A percentile compares a stretch with the other conserved stretches of the same genome.
phyloP scores from a whole-genome alignment of 2,329 filamentous ascomycete genomes.

The Ramichloridium luteum region DNA sequence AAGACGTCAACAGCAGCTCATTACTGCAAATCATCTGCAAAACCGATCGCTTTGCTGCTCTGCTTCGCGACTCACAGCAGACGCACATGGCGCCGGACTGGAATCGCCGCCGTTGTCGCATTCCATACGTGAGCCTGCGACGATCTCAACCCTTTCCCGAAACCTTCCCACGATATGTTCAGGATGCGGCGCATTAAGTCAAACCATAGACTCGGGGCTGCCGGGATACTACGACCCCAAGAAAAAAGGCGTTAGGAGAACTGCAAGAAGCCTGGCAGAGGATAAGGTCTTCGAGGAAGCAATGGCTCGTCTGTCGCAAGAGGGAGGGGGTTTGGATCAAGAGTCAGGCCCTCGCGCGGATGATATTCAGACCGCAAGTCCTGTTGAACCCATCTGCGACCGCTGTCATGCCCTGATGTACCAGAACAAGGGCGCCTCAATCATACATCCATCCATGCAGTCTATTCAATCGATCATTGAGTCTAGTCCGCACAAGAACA shows the following conservation, averaged over 20 bases:
- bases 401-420: slow-evolving; percentile 75
- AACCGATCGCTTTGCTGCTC: too few relatives aligned
- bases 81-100: too few relatives aligned
- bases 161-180: slow-evolving; percentile 35
- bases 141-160: slow-evolving; percentile 11
- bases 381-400: slow-evolving; percentile 65
- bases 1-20: too few relatives aligned
- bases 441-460: slow-evolving; percentile 68
- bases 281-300: slow-evolving; percentile 26
- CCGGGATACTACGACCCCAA: slow-evolving; percentile 46
- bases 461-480: slow-evolving; percentile 72
- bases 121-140: too few relatives aligned
- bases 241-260: slow-evolving; percentile 30
- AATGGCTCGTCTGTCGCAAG: slow-evolving; percentile 11
- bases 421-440: slow-evolving; percentile 58
- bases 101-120: too few relatives aligned
- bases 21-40: too few relatives aligned
- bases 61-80: too few relatives aligned
- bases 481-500: slow-evolving; percentile 79
- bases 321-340: too few relatives aligned
- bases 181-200: slow-evolving; percentile 50
- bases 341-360: too few relatives aligned
- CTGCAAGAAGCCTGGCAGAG: slow-evolving; percentile 22
- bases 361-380: neutral
- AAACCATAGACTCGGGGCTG: slow-evolving; percentile 41